A percentile compares a stretch with the other conserved stretches of the same genome.
Evolutionary conservation across 1,284 basidiomycete species (phyloP).

Genomic region (Megacollybia platyphylla): DNA sequence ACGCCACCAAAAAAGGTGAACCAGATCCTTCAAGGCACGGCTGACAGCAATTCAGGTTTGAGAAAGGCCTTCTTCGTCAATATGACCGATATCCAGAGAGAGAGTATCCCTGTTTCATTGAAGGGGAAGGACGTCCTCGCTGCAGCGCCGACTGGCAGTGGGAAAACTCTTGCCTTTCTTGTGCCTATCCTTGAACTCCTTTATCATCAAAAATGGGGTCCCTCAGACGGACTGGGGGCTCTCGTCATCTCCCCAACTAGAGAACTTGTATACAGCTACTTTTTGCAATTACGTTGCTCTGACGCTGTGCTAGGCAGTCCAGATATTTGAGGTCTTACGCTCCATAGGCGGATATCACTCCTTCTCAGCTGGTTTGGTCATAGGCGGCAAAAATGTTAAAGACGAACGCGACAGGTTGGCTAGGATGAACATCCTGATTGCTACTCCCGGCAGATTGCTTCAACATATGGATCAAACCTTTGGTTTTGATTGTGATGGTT

Average conservation of each 20-base stretch:
- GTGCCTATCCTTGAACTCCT: conserved; percentile 90
- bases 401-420: conserved; percentile 83
- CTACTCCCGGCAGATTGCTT: conserved; percentile 87
- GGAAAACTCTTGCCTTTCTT: conserved; percentile 95
- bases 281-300: background rate
- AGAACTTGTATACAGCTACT: conserved; percentile 55
- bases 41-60: conserved; percentile 33
- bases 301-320: conserved; percentile 56
- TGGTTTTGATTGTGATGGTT: conserved; percentile 83
- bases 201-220: conserved; percentile 88
- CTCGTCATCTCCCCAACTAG: conserved; percentile 92
- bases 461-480: conserved; percentile 99
- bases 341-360: conserved; percentile 85
- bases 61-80: conserved; percentile 77
- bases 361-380: conserved; percentile 92
- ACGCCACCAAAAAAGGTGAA: background rate
- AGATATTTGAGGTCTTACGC: conserved; percentile 93
- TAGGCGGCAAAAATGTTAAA: conserved; percentile 93
- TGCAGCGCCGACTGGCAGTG: conserved; percentile 90
- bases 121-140: conserved; percentile 95
- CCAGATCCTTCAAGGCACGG: background rate
- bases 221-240: conserved; percentile 89
- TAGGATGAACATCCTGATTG: conserved; percentile 95
- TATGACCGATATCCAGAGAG: conserved; percentile 88
- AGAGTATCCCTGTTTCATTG: conserved; percentile 84